Evolutionary conservation across 345 rosid genomes (phyloP).

Genomic region (Hevea brasiliensis): DNA sequence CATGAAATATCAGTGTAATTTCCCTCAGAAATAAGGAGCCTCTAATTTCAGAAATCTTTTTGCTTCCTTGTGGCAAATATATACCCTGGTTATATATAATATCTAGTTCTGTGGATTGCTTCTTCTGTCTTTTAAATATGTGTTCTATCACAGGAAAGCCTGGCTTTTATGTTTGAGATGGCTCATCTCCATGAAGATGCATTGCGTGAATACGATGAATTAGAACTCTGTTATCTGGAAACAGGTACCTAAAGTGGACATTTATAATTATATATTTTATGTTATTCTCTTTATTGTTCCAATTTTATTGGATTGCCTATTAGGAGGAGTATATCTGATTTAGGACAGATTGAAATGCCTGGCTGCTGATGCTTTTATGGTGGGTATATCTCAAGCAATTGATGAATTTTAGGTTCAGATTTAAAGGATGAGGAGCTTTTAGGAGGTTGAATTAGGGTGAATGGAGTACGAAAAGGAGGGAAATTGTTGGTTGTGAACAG

Average conservation of each 20-base stretch:
- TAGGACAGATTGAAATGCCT: background rate
- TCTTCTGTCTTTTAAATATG: slow-evolving; percentile 8
- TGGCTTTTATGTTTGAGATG: slow-evolving; percentile 99
- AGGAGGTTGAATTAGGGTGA: no score
- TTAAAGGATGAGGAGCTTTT: background rate
- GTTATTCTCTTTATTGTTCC: background rate
- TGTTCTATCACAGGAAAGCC: slow-evolving; percentile 70
- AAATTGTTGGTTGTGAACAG: background rate
- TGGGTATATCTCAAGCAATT: background rate
- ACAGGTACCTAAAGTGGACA: slow-evolving; percentile 50
- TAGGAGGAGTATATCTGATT: background rate
- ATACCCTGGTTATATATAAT: slow-evolving; percentile 8
- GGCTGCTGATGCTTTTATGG: background rate
- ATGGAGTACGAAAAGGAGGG: background rate
- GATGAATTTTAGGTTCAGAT: background rate
- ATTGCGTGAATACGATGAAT: slow-evolving; percentile 89
- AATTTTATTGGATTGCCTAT: background rate
- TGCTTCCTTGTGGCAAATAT: slow-evolving; percentile 19
- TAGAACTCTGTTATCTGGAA: slow-evolving; percentile 93
- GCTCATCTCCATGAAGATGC: slow-evolving; percentile 97
- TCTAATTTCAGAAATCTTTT: slow-evolving; percentile 10
- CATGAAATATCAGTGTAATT: slow-evolving; percentile 8
- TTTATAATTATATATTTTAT: background rate
- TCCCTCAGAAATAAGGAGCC: slow-evolving; percentile 1
- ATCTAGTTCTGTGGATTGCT: slow-evolving; percentile 18